Evolutionary conservation across 1,139 yeast genomes (phyloP), one percentile per base, ranked within the genome.

Genomic region (Candida albicans): DNA sequence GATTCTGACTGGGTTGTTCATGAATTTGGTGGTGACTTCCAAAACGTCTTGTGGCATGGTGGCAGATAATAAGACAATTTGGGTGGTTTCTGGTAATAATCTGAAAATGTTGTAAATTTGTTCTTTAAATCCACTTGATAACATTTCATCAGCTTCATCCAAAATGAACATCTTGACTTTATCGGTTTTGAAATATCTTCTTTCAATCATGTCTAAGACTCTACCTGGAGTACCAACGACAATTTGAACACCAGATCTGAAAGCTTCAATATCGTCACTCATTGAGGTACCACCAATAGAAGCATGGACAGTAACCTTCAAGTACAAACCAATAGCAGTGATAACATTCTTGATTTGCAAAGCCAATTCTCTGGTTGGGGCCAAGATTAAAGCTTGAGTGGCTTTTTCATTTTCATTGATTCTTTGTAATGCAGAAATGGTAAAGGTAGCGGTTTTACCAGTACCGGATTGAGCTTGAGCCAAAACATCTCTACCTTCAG

Each of bases 391-490:
- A 61, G 97, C 97, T 78, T 87, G 96, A 61, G 95, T 89, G 65
- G 84, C 70, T 73, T 84, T 82, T 65, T 80, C 79, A 65, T 67
- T 77, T 64, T 76, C 82, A 69, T 89, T 96, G 59, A 90, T 85
- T 81, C 90, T 87, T 80, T 91, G 96, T 70, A 93, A 81, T 61
- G 96, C 93, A 61, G 96, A 87, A 62, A 93, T 91, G 69, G 98
- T 86, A 84, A 93, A 93, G 57, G 99, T 93, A 65, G 98, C 99
- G 53, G 99, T 93, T 80, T 93, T 93, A 84, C 99, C 99, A 56
- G 99, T 93, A 84, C 99, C 99, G 45, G 98, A 91, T 81, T 93
- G 99, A 58, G 98, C 97, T 76, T 93, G 99, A 57, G 98, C 99
- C 64, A 93, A 82, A 48, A 91, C 96, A 72, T 93, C 99, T 74